A percentile compares a stretch with the other conserved stretches of the same genome.
Evolutionary conservation across 257 asterid genomes (phyloP).

Genomic region (Petrea volubilis): DNA sequence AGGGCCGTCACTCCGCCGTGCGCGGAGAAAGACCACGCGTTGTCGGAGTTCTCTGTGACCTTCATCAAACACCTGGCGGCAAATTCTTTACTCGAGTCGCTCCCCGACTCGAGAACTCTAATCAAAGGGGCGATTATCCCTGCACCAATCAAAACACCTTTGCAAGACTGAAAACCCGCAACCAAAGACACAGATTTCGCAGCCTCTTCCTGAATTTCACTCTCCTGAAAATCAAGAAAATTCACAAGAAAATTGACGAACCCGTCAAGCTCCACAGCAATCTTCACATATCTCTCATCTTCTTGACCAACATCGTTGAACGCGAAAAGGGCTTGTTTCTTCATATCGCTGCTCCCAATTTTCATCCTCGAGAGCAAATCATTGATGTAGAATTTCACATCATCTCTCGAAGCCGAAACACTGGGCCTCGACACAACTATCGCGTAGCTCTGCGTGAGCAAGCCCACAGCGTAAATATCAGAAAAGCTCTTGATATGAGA

Average conservation of each 20-base stretch:
- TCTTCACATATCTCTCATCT: conserved; percentile 65
- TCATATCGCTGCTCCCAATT: conserved; percentile 74
- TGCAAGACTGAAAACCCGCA: conserved; percentile 44
- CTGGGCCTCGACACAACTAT: conserved; percentile 72
- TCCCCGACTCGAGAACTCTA: conserved; percentile 71
- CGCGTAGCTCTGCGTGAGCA: conserved; percentile 68
- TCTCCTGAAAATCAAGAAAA: conserved; percentile 65
- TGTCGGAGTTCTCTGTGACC: conserved; percentile 83
- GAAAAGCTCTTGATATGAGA: conserved; percentile 43
- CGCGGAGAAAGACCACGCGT: conserved; percentile 91
- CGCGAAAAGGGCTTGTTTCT: conserved; percentile 62
- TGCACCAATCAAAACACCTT: conserved; percentile 42
- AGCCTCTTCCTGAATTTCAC: conserved; percentile 66
- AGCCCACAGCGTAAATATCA: conserved; percentile 65
- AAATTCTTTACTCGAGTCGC: conserved; percentile 48
- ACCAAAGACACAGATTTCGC: conserved; percentile 53
- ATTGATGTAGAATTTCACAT: conserved; percentile 58
- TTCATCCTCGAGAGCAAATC: conserved; percentile 74
- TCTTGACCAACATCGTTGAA: conserved; percentile 61
- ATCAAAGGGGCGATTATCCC: conserved; percentile 70
- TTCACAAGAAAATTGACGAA: conserved; percentile 47
- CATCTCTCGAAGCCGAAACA: conserved; percentile 70
- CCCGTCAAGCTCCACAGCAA: conserved; percentile 59
- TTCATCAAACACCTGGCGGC: conserved; percentile 81
- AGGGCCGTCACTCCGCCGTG: conserved; percentile 89